Evolutionary conservation across 805 yeast genomes (phyloP), one percentile per base, ranked within the genome.

Genomic region (Yamadazyma scolyti): DNA sequence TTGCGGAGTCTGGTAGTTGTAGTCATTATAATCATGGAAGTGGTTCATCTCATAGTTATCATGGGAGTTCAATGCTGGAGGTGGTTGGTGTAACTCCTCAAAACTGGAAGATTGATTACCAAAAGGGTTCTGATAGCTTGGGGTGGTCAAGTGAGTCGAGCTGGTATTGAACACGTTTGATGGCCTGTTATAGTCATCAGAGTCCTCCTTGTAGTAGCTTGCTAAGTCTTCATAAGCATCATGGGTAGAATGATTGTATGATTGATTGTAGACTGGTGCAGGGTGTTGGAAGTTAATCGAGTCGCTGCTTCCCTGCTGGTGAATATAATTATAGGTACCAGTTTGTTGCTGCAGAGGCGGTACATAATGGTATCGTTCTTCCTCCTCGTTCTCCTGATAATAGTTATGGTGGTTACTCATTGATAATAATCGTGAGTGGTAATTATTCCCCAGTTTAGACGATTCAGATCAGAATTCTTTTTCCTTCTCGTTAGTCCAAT

Each of bases 261-360:
- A 32, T 31, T 19, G 33, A 30, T 35, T 38, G 37, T 47, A 48
- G 9, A 31, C 52, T 2, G 56, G 54, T 12, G 50, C 48, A 1
- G 61, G 61, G 15, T 52, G 59, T 30, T 47, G 51, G 34, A 56
- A 56, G 32, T 52, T 48, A 23, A 55, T 43, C 5, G 56, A 49
- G 11, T 35, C 42, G 20, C 39, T 46, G 26, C 36, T 46, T 31
- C 30, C 33, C 21, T 30, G 33, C 13, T 14, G 32, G 23, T 29
- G 23, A 17, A 28, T 25, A 32, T 48, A 47, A 30, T 42, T 46
- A 31, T 46, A 46, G 12, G 37, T 37, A 7, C 52, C 51, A 5
- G 42, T 17, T 18, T 44, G 46, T 27, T 48, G 51, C 21, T 29
- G 26, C 25, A 23, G n/a, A 8, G 25, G n/a, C 25, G 6, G 28